Evolutionary conservation across 2,329 filamentous ascomycete genomes (phyloP), one percentile per base, ranked within the genome.

Genomic region (Celoporthe dispersa): DNA sequence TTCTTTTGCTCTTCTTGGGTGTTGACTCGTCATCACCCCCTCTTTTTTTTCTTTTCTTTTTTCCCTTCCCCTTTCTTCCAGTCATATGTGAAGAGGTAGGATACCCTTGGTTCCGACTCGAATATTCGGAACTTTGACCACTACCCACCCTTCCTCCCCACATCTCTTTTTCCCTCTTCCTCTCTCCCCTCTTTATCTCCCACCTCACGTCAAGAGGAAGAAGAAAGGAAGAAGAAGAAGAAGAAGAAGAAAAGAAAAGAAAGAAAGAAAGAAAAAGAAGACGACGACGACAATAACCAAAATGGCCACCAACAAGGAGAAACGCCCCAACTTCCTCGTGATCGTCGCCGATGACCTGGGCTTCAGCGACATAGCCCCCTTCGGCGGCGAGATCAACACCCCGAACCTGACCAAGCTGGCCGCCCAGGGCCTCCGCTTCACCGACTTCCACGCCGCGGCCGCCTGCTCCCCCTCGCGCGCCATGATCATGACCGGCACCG

Each of bases 401-500:
- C 77, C 79, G 7, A 74, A 78, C 12, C 75, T 80, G 22, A 74
- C 78, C 51, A 70, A 66, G 25, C 73, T 79, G 1, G 73, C 72
- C 12, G 77, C 77, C 11, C 77, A 80, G 68, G 84, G 88, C 39
- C 78, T 91, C 28, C 85, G 88, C 6, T 88, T 90, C 75, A 90
- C 88, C 0, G 86, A 90, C 74, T 91, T 90, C 77, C 89, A 91
- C 75, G 86, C 88, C 1, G 88, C 89, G 0, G 86, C 88, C 2
- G 88, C 89, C 65, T 91, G 88, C 78, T 90, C 88, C 64, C 89
- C 89, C 1, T 88, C 87, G 2, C 82, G 88, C 51, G 87, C 88
- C 25, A 91, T 91, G 89, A 84, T 91, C 73, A 86, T 91, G 83
- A 90, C 87, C 0, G 88, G 88, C 4, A 90, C 88, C 0, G 88